Evolutionary conservation across 148 eudicot genomes (phyloP).

Genomic region (Fagopyrum tataricum): DNA sequence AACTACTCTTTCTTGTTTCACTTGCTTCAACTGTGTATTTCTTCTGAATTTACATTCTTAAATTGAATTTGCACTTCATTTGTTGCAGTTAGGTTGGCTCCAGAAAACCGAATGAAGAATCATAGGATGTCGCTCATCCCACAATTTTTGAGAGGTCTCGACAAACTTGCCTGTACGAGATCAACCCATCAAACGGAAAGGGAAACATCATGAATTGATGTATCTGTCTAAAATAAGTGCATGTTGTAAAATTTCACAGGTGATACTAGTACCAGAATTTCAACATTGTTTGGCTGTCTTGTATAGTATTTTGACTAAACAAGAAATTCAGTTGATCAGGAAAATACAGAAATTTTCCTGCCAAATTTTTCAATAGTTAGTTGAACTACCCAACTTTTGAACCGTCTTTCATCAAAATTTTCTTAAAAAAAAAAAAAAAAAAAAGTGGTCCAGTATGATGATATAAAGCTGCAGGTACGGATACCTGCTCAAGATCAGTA

Average conservation of each 20-base stretch:
- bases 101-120: slow-evolving; percentile 38
- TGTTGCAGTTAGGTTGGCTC: slow-evolving; percentile 69
- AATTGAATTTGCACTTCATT: neutral
- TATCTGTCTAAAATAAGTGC: no score
- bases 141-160: neutral
- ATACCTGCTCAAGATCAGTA: no score
- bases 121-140: neutral
- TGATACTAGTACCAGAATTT: no score
- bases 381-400: neutral
- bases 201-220: neutral
- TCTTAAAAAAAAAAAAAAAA: no score
- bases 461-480: no score
- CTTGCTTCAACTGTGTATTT: neutral
- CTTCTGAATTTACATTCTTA: neutral
- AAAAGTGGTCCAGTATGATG: no score
- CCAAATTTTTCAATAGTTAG: neutral
- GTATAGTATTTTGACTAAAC: no score
- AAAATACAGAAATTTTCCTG: no score
- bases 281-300: no score
- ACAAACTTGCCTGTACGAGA: neutral
- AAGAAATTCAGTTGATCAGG: no score
- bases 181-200: neutral
- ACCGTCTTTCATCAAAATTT: no score
- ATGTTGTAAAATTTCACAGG: no score
- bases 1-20: neutral